Percentiles rank a stretch among this genome's conserved stretches.
Evolutionary conservation across 768 basidiomycete species (phyloP).

Genomic region (Phylloporus sp.): DNA sequence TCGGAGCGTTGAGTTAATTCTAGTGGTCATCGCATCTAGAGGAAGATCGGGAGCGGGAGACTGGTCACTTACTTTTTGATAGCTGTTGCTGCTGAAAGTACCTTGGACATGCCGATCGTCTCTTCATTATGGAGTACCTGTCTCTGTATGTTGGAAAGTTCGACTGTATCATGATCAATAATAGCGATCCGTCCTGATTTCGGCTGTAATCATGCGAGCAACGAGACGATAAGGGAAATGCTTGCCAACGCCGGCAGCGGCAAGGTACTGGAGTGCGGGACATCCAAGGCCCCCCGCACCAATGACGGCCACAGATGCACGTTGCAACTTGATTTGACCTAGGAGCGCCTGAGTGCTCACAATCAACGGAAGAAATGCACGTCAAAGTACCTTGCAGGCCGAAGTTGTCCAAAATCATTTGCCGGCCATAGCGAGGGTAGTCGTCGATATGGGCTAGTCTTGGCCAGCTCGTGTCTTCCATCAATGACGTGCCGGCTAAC

Average conservation of each 20-base stretch:
- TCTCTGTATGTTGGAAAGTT: constrained; percentile 84
- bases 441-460: constrained; percentile 50
- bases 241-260: constrained; percentile 86
- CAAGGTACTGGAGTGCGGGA: constrained; percentile 91
- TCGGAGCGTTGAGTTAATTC: constrained; percentile 67
- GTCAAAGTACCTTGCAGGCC: constrained; percentile 68
- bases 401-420: constrained; percentile 91
- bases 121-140: constrained; percentile 83
- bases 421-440: constrained; percentile 88
- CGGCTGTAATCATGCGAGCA: constrained; percentile 3
- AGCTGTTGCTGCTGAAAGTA: constrained; percentile 70
- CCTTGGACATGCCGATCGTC: constrained; percentile 74
- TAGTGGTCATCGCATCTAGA: constrained; percentile 28
- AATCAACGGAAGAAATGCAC: neutral
- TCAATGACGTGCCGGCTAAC: neutral
- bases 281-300: constrained; percentile 97
- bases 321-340: constrained; percentile 83
- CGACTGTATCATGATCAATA: constrained; percentile 84
- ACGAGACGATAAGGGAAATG: constrained; percentile 1
- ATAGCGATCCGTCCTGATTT: constrained; percentile 75
- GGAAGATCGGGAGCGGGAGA: neutral
- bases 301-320: constrained; percentile 75
- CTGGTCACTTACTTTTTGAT: constrained; percentile 49
- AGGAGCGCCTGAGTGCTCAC: constrained; percentile 4
- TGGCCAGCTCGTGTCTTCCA: constrained; percentile 13